Conservation (phyloP, 179 eudicot species). For the Silene vulgaris region DNA sequence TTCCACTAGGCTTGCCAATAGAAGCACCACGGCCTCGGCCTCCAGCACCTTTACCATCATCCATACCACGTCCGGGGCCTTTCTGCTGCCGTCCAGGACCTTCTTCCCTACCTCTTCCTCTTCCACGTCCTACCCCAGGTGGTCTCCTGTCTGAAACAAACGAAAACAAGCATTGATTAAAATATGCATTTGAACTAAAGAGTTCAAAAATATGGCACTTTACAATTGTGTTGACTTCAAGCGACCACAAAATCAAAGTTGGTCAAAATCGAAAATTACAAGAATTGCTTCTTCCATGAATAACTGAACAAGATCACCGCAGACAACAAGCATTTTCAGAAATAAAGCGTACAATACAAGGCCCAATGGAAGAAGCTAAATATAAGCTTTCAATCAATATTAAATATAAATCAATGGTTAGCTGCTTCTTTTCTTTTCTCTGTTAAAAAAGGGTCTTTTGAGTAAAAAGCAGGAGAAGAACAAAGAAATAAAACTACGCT, state of each 20-base stretch:
- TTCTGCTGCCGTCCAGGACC: slow-evolving; percentile 39
- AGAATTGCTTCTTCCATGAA: background rate
- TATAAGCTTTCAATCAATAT: background rate
- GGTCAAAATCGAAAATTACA: background rate
- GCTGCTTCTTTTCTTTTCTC: too few species aligned
- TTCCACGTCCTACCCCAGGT: slow-evolving; percentile 49
- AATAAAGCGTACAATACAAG: background rate
- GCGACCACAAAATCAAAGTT: background rate
- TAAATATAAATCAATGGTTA: background rate
- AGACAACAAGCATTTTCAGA: background rate
- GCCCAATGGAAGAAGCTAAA: background rate
- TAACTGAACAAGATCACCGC: background rate
- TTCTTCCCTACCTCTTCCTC: slow-evolving; percentile 48
- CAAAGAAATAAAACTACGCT: background rate
- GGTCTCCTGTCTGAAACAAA: slow-evolving; percentile 38
- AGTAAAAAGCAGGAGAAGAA: background rate
- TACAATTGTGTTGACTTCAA: background rate
- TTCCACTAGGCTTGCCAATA: slow-evolving; percentile 39
- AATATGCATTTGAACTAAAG: background rate
- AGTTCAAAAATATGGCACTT: background rate
- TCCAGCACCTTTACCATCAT: slow-evolving; percentile 40
- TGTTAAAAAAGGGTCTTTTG: background rate
- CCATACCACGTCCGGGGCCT: slow-evolving; percentile 45
- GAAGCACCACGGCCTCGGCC: slow-evolving; percentile 48
- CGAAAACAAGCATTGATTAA: background rate